Base-by-base conservation (phyloP, 805 yeast species). In the Candida caryicola region DNA sequence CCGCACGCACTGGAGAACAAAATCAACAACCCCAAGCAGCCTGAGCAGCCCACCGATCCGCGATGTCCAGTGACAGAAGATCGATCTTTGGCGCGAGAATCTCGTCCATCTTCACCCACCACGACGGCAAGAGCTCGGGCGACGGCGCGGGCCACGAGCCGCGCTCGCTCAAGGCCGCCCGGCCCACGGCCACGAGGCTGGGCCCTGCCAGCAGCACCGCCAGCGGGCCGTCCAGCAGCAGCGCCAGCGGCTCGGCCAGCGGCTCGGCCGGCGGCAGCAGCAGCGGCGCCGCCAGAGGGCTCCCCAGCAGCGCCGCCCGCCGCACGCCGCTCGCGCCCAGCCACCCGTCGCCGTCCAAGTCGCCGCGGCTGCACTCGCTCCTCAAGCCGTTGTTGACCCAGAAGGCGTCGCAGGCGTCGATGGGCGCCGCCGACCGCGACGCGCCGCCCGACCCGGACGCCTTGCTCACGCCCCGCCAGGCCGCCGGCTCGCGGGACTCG, bases 31-130 rank as follows among this genome's bases (percentile, higher is more conserved):
- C 7, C 10, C 4, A 15, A 8, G 21, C 7, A 10, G 7, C 25
- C 7, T 7, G 25, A 21, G 10, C 7, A 21, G 9, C 10, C 10
- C 25, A 21, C 25, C 25, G 25, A n/a, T n/a, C n/a, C n/a, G n/a
- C n/a, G n/a, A 21, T 21, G 25, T 21, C 25, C 10, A 21, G 25
- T 10, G 45, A 44, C 45, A 51, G 41, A 43, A 40, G 49, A 32
- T 47, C 48, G 31, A 47, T 52, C 27, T 60, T 62, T 40, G 65
- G 66, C 25, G 45, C 57, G 7, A 53, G 66, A 17, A 54, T 62
- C 23, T 50, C 59, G 34, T 57, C 65, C 10, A 60, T 62, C 19
- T 62, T 62, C 46, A 51, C 51, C 44, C 37, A 39, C 30, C 32
- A 37, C 33, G 36, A 31, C 18, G 37, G 27, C 9, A 21, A 21